Conservation (phyloP, 805 yeast genomes). For the Myxozyma kluyveri region DNA sequence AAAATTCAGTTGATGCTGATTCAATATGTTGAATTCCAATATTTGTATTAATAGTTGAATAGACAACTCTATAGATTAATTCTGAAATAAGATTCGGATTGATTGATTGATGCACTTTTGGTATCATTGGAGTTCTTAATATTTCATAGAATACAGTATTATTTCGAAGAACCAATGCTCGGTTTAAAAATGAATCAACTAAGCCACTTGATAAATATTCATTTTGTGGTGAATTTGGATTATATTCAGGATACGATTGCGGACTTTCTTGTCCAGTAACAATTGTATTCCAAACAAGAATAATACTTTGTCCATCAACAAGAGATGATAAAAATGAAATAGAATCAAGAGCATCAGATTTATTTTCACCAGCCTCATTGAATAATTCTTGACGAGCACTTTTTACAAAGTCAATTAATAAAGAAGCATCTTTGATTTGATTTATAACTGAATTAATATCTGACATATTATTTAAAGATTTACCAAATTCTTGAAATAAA, state of each 20-base stretch:
- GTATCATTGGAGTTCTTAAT: conserved; percentile 3
- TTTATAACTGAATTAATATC: background rate
- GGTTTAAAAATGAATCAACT: conserved; percentile 5
- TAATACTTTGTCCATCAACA: background rate
- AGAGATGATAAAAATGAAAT: background rate
- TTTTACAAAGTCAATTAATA: too few relatives aligned
- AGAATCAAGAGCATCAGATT: background rate
- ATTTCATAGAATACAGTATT: conserved; percentile 3
- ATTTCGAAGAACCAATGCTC: conserved; percentile 3
- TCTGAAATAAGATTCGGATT: conserved; percentile 2
- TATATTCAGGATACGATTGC: background rate
- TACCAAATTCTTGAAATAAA: background rate
- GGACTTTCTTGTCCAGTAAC: background rate
- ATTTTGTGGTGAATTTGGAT: background rate
- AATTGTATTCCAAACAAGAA: conserved; percentile 5
- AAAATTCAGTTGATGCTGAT: background rate
- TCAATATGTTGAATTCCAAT: background rate
- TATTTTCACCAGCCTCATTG: background rate
- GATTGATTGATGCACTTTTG: conserved; percentile 1
- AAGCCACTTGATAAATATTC: conserved; percentile 3
- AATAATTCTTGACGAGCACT: background rate
- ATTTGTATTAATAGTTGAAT: background rate
- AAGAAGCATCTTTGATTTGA: background rate
- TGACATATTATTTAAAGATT: too few relatives aligned
- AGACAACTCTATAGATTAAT: background rate